These are phyloP conservation scores for Casaregolazyma suthepensis DNA, from an alignment of 1,139 yeast genomes.

Conservation along the genomic window DNA sequence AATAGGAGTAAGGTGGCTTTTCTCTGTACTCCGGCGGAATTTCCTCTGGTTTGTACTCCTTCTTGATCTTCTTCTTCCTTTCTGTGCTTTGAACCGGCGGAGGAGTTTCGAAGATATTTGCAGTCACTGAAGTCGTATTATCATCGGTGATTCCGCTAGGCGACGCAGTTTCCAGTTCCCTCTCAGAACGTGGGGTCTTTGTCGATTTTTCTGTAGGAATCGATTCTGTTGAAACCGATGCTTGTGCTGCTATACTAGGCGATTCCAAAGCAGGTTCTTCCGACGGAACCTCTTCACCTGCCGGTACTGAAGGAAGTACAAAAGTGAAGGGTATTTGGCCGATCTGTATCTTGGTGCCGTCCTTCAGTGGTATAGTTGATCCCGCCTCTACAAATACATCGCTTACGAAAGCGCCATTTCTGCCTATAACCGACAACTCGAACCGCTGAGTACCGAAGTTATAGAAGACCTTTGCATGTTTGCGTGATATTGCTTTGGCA, in stretches of 20 bases:
- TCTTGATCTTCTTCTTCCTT: constrained; percentile 21
- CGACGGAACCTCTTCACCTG: constrained; percentile 16
- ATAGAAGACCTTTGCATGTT: constrained; percentile 92
- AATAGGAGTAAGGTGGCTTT: constrained; percentile 77
- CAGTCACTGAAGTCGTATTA: constrained; percentile 5
- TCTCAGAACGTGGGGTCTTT: neutral
- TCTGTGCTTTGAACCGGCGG: constrained; percentile 4
- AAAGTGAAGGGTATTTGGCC: constrained; percentile 88
- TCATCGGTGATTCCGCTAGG: neutral
- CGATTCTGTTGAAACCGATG: neutral
- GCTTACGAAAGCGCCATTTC: constrained; percentile 95
- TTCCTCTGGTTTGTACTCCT: constrained; percentile 43
- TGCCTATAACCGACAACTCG: constrained; percentile 82
- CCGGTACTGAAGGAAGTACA: constrained; percentile 57
- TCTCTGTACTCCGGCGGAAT: constrained; percentile 80
- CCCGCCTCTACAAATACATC: constrained; percentile 84
- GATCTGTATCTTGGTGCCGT: constrained; percentile 76
- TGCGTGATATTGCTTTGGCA: constrained; percentile 83
- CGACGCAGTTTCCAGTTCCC: neutral
- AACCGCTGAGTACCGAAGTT: constrained; percentile 92
- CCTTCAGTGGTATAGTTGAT: constrained; percentile 74
- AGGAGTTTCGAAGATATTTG: constrained; percentile 8
- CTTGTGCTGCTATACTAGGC: neutral
- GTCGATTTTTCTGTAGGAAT: neutral
- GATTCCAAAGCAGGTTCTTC: constrained; percentile 5